These are phyloP conservation scores for Marasmius sp. DNA, from an alignment of 1,284 basidiomycete genomes.

Conservation along the genomic window DNA sequence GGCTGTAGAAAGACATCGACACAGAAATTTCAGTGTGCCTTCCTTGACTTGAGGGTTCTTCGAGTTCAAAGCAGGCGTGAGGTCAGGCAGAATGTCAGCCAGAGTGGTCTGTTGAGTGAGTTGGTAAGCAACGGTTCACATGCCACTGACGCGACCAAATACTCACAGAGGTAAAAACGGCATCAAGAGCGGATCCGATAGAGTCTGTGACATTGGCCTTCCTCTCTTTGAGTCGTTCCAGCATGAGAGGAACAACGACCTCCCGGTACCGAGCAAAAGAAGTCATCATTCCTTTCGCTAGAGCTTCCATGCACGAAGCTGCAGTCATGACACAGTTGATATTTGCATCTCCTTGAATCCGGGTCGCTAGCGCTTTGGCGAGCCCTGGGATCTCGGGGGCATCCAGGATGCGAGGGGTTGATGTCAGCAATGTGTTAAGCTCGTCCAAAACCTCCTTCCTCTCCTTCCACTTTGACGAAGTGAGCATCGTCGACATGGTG, in stretches of 20 bases:
- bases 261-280: constrained; percentile 80
- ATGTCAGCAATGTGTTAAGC: constrained; percentile 70
- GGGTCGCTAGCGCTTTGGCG: constrained; percentile 74
- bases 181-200: constrained; percentile 87
- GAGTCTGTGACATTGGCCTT: constrained; percentile 91
- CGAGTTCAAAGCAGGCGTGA: constrained; percentile 75
- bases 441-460: constrained; percentile 92
- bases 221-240: constrained; percentile 94
- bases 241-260: constrained; percentile 73
- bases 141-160: constrained; percentile 10
- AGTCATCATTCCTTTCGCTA: constrained; percentile 81
- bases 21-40: constrained; percentile 87
- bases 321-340: constrained; percentile 94
- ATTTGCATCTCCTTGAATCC: constrained; percentile 90
- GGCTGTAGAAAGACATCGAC: constrained; percentile 76
- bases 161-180: constrained; percentile 81
- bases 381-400: constrained; percentile 74
- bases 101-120: constrained; percentile 64
- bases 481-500: constrained; percentile 72
- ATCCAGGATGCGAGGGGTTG: constrained; percentile 79
- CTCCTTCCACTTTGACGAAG: constrained; percentile 98
- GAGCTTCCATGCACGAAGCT: constrained; percentile 81
- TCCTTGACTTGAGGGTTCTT: constrained; percentile 99
- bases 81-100: constrained; percentile 83
- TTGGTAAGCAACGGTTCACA: constrained; percentile 15